Evolutionary conservation across 192 early-diverging fungal species (phyloP).

Genomic region (Kappamyces sp.): DNA sequence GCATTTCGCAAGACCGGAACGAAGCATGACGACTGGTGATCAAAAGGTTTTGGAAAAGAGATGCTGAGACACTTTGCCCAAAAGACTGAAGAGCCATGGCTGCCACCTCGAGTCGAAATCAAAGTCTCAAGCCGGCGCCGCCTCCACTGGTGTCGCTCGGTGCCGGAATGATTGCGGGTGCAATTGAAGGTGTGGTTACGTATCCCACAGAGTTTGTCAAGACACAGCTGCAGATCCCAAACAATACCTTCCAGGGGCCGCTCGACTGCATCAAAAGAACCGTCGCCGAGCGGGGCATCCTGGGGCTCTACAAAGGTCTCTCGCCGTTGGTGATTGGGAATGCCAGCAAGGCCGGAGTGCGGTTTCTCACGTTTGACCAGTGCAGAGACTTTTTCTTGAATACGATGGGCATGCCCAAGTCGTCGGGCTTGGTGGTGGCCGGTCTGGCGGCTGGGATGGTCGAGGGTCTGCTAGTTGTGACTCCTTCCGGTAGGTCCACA

Average conservation of each 20-base stretch:
- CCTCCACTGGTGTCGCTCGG: constrained; percentile 50
- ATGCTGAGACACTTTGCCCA: too few species aligned
- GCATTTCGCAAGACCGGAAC: too few species aligned
- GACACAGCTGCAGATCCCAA: constrained; percentile 89
- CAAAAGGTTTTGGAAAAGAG: too few species aligned
- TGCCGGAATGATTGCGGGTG: constrained; percentile 83
- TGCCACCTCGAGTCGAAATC: too few species aligned
- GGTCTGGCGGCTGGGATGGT: constrained; percentile 82
- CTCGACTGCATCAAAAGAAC: constrained; percentile 72
- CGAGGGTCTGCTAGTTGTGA: constrained; percentile 84
- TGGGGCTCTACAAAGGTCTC: constrained; percentile 78
- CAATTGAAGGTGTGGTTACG: constrained; percentile 81
- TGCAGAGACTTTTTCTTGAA: constrained; percentile 68
- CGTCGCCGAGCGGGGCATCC: constrained; percentile 62
- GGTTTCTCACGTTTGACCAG: constrained; percentile 88
- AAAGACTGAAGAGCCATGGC: too few species aligned
- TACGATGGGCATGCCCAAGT: constrained; percentile 63
- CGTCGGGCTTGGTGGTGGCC: constrained; percentile 41
- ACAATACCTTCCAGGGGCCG: constrained; percentile 65
- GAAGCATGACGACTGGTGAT: too few species aligned
- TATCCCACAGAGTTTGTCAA: constrained; percentile 97
- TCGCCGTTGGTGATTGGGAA: constrained; percentile 89
- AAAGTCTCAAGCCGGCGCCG: neutral
- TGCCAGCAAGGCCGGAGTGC: constrained; percentile 84
- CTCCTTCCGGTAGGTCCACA: constrained; percentile 41